Evolutionary conservation across 805 yeast species (phyloP), one percentile per base, ranked within the genome.

Genomic region (Saccharomycopsis sp.): DNA sequence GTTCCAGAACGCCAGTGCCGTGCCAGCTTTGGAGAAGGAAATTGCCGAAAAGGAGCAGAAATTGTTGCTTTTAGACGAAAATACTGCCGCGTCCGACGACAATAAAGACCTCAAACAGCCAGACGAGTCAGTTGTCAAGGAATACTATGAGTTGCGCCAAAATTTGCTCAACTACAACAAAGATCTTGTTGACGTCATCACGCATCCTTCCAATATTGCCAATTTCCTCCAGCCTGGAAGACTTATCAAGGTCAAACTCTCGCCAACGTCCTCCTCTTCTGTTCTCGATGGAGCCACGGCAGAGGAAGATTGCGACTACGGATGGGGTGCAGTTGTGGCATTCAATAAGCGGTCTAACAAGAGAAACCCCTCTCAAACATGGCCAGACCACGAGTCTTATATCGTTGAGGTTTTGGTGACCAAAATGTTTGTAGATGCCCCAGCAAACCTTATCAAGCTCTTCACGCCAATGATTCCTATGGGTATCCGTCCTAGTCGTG

Each of bases 261-360:
- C 24, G 24, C 18, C 18, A 16, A 16, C 48, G 18, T 29, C 37
- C 9, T 29, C 37, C 9, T 84, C 89, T 14, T 98, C 98, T 34
- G 81, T 98, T 70, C 78, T 92, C 57, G 73, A 91, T 37, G 82
- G 83, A 63, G 81, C 89, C 12, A 78, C 78, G 55, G 77, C 90
- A 52, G 46, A 29, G 3, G 69, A 64, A 24, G 72, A 70, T 20
- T 75, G 73, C 4, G 87, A 90, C 61, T 95, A 91, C 69, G 97
- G 97, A n/a, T 94, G 99, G 99, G 97, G 92, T 58, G 87, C 89
- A 68, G 94, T 91, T 12, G 83, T 88, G 9, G 82, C 83, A 52
- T 88, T 85, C 64, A 76, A 81, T 48, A 91, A 90, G 71, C 79
- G 98, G 68, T 71, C 73, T 52, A 81, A 75, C 66, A 86, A 83